Evolutionary conservation across 805 yeast species (phyloP).

Genomic region (Zygosaccharomyces pseudorouxii): DNA sequence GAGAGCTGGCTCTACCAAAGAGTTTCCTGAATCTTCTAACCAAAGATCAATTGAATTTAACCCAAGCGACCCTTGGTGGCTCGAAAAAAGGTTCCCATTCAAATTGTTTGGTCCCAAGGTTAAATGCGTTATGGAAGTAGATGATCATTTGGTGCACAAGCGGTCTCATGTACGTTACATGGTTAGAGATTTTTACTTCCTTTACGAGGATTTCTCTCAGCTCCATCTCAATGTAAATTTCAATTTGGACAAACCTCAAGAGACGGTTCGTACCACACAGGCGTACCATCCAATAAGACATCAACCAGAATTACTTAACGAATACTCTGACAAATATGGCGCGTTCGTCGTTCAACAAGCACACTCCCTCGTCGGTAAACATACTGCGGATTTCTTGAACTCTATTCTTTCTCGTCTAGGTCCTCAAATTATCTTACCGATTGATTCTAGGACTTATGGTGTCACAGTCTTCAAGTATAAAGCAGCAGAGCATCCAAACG

Average conservation of each 20-base stretch:
- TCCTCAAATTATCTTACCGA: slow-evolving; percentile 45
- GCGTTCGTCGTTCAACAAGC: slow-evolving; percentile 45
- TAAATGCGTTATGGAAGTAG: slow-evolving; percentile 55
- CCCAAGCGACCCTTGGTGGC: slow-evolving; percentile 61
- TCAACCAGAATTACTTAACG: slow-evolving; percentile 46
- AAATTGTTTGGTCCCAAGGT: slow-evolving; percentile 17
- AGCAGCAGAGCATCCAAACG: slow-evolving; percentile 47
- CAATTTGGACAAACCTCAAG: slow-evolving; percentile 50
- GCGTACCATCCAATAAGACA: slow-evolving; percentile 39
- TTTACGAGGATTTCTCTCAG: slow-evolving; percentile 71
- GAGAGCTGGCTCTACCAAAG: slow-evolving; percentile 20
- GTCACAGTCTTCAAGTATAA: slow-evolving; percentile 45
- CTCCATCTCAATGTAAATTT: slow-evolving; percentile 54
- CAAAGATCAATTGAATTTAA: slow-evolving; percentile 18
- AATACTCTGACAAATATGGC: slow-evolving; percentile 50
- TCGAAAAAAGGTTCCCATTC: slow-evolving; percentile 53
- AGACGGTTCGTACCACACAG: slow-evolving; percentile 40
- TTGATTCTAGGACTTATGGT: slow-evolving; percentile 70
- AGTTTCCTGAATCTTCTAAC: slow-evolving; percentile 8
- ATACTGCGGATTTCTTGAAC: slow-evolving; percentile 31
- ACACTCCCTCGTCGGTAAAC: slow-evolving; percentile 29
- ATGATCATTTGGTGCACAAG: slow-evolving; percentile 49
- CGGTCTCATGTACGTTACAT: slow-evolving; percentile 48
- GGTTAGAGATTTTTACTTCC: slow-evolving; percentile 62
- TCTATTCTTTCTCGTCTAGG: slow-evolving; percentile 37